Evolutionary conservation across 2,329 filamentous ascomycete genomes (phyloP), one percentile per base, ranked within the genome.

Genomic region (Parasarocladium wereldwijsianum): DNA sequence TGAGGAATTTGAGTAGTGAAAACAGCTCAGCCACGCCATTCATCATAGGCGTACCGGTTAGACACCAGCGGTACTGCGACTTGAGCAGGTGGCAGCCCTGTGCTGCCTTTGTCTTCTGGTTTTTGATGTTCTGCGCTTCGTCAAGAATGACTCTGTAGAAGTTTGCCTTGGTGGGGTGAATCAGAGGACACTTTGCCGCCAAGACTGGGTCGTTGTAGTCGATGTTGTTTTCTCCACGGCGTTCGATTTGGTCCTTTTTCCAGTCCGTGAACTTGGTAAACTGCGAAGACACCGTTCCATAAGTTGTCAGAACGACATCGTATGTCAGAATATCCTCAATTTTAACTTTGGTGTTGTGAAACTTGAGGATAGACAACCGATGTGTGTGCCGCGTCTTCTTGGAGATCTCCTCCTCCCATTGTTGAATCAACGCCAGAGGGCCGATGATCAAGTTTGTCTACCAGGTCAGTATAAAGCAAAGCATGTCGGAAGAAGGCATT

Each of bases 11-110:
- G 25, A 93, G 61, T 13, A 93, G 55, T 1, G 83, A 80, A 43
- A 70, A 85, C 3, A 93, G 60, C 42, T 94, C 86, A 15, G 69
- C 60, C 3, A 87, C 71, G 9, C 66, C 72, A 42, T 93, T 93
- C 78, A 90, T 90, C 63, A 92, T 87, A 0, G 83, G 83, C 0
- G 83, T 90, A 31, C 82, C 83, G 0, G 79, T 84, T 14, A 90
- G 54, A 3, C 76, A 75, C 85, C 85, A 93, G 40, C 78, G 66
- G 24, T 80, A 81, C 13, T 70, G 66, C 1, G 83, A 75, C 24
- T 64, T 57, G 8, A 93, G 51, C 25, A 58, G 61, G 33, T 63
- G 71, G 9, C 75, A 80, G 2, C 83, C 81, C 34, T 76, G 60
- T 1, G 83, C 71, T 17, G 67, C 71, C 45, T 80, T 80, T 0